phyloP scores from a whole-genome alignment of 140 eudicot genomes.

The Anethum foeniculum region DNA sequence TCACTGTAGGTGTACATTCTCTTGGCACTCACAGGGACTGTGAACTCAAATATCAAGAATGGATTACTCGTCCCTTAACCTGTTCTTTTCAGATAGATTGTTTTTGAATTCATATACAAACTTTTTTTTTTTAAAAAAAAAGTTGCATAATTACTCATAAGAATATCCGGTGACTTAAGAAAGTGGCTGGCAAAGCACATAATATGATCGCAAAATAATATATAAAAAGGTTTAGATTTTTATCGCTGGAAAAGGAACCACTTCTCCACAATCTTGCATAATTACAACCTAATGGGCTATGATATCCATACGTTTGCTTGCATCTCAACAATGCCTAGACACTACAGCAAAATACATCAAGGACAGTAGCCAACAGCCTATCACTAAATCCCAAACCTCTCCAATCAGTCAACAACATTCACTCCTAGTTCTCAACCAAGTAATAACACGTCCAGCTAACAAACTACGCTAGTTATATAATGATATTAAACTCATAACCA shows the following conservation, averaged over 20 bases:
- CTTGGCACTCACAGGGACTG: not conserved
- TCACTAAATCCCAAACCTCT: not conserved
- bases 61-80: not conserved
- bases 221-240: not conserved
- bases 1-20: not conserved
- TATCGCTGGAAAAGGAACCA: not conserved
- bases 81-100: not conserved
- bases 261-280: not conserved
- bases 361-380: not conserved
- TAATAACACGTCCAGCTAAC: not conserved
- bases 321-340: not conserved
- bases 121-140: too few species aligned
- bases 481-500: not conserved
- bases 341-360: not conserved
- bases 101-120: not conserved
- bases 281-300: not conserved
- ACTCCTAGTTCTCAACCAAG: not conserved
- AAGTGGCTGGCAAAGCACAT: not conserved
- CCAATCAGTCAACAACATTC: not conserved
- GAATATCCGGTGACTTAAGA: not conserved
- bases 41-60: not conserved
- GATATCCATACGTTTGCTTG: not conserved
- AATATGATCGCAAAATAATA: not conserved
- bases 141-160: not conserved
- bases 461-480: not conserved